A percentile compares a stretch with the other conserved stretches of the same genome.
Evolutionary conservation across 495 filamentous ascomycete species (phyloP).

Genomic region (Penicillium robsamsonii): DNA sequence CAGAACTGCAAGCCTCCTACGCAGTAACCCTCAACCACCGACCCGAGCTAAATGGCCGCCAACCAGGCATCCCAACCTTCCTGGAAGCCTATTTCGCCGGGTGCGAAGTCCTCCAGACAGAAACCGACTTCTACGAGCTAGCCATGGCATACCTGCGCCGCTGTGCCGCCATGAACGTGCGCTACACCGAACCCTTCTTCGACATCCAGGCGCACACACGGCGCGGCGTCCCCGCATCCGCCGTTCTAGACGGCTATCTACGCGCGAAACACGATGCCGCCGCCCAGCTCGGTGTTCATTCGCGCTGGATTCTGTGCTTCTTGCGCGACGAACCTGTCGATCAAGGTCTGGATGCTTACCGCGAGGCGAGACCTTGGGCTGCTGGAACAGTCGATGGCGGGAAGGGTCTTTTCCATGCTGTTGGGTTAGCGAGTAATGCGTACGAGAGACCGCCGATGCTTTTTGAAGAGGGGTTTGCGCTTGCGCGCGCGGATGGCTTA

Average conservation of each 20-base stretch:
- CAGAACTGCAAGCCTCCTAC: constrained; percentile 31
- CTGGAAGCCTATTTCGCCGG: constrained; percentile 44
- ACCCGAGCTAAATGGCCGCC: constrained; percentile 32
- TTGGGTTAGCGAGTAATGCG: constrained; percentile 45
- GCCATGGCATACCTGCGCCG: constrained; percentile 38
- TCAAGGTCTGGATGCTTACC: constrained; percentile 27
- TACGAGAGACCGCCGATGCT: constrained; percentile 38
- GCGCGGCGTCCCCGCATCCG: constrained; percentile 30
- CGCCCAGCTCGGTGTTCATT: constrained; percentile 26
- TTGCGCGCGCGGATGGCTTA: constrained; percentile 37
- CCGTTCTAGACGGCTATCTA: constrained; percentile 37
- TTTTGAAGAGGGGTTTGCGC: constrained; percentile 36
- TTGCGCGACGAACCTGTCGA: constrained; percentile 35
- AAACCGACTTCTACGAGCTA: constrained; percentile 44
- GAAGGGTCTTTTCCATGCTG: constrained; percentile 38
- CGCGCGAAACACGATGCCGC: constrained; percentile 34
- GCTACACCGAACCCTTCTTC: constrained; percentile 45
- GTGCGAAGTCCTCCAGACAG: constrained; percentile 37
- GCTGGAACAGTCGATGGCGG: constrained; percentile 24
- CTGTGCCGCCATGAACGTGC: constrained; percentile 37
- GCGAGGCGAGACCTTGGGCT: constrained; percentile 30
- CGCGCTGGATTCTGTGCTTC: constrained; percentile 43
- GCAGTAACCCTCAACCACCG: constrained; percentile 35
- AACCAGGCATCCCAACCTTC: constrained; percentile 36
- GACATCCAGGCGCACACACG: constrained; percentile 45